Evolutionary conservation across 2,329 filamentous ascomycete genomes (phyloP).

Genomic region (Coniochaeta sp.): DNA sequence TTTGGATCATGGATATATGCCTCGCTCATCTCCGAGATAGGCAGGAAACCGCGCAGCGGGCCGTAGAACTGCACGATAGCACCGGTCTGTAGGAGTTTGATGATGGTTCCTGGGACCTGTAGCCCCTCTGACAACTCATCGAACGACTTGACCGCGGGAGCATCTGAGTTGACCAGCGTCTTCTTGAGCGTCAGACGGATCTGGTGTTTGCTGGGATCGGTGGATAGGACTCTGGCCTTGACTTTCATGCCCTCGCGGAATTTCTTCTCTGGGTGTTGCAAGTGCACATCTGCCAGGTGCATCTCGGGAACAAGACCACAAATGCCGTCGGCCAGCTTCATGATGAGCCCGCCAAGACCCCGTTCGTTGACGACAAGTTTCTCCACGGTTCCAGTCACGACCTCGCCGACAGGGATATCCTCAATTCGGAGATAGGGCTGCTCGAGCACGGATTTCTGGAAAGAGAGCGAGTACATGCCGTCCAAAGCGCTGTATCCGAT

Average conservation of each 20-base stretch:
- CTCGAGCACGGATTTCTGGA: conserved; percentile 74
- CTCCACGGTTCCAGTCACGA: conserved; percentile 78
- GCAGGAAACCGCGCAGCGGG: conserved; percentile 74
- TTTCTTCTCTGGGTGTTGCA: conserved; percentile 94
- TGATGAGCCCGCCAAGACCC: conserved; percentile 74
- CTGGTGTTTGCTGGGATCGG: conserved; percentile 66
- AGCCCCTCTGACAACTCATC: conserved; percentile 65
- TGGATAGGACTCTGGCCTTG: conserved; percentile 78
- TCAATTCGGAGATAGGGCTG: conserved; percentile 89
- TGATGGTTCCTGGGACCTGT: conserved; percentile 78
- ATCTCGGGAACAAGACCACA: conserved; percentile 81
- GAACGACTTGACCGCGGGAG: conserved; percentile 70
- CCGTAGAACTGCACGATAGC: conserved; percentile 93
- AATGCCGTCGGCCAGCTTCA: conserved; percentile 81
- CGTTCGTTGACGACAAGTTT: conserved; percentile 71
- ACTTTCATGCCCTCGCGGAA: conserved; percentile 82
- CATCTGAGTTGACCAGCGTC: conserved; percentile 83
- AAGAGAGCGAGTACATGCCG: conserved; percentile 75
- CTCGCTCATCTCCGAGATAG: conserved; percentile 96
- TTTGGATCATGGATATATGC: conserved; percentile 85
- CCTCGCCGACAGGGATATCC: conserved; percentile 73
- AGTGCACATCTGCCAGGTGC: conserved; percentile 79
- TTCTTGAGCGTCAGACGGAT: conserved; percentile 91
- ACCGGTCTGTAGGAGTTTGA: conserved; percentile 70
- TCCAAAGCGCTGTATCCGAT: conserved; percentile 84